These are phyloP conservation scores for Pleurotus ostreatus DNA, from an alignment of 768 basidiomycete genomes.

Conservation along the genomic window DNA sequence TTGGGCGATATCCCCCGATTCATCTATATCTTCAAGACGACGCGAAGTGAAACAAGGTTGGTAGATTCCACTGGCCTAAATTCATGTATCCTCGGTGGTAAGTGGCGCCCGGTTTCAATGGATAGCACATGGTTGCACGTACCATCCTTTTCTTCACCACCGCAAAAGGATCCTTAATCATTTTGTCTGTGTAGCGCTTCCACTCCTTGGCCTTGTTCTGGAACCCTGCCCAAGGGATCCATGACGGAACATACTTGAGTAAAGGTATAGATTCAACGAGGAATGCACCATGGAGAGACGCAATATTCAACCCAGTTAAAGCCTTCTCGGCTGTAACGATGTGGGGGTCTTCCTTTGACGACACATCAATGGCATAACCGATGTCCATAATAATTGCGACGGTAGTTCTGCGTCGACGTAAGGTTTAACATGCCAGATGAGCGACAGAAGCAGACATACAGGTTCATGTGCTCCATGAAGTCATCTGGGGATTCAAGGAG, in stretches of 20 bases:
- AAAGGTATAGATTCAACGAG: constrained; percentile 40
- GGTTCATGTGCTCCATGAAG: constrained; percentile 28
- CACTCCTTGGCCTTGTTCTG: constrained; percentile 29
- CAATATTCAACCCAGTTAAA: constrained; percentile 25
- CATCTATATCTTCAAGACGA: constrained; percentile 1
- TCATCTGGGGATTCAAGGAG: constrained; percentile 32
- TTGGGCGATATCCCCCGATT: neutral
- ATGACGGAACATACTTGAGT: constrained; percentile 33
- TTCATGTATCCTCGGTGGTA: neutral
- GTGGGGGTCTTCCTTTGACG: constrained; percentile 37
- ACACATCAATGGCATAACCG: constrained; percentile 42
- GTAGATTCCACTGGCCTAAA: constrained; percentile 3
- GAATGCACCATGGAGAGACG: constrained; percentile 36
- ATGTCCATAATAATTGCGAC: constrained; percentile 7
- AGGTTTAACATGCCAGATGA: neutral
- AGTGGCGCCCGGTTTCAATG: too few relatives aligned
- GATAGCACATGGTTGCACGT: neutral
- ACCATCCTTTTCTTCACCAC: constrained; percentile 26
- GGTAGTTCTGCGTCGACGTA: constrained; percentile 1
- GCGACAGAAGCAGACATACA: constrained; percentile 24
- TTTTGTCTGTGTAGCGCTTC: constrained; percentile 20
- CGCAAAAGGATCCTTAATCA: constrained; percentile 28
- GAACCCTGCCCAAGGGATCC: constrained; percentile 40
- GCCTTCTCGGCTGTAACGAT: constrained; percentile 37
- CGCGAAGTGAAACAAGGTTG: constrained; percentile 1